Base-by-base conservation (phyloP, 2,329 filamentous ascomycete genomes). In the Apiospora malaysiana region DNA sequence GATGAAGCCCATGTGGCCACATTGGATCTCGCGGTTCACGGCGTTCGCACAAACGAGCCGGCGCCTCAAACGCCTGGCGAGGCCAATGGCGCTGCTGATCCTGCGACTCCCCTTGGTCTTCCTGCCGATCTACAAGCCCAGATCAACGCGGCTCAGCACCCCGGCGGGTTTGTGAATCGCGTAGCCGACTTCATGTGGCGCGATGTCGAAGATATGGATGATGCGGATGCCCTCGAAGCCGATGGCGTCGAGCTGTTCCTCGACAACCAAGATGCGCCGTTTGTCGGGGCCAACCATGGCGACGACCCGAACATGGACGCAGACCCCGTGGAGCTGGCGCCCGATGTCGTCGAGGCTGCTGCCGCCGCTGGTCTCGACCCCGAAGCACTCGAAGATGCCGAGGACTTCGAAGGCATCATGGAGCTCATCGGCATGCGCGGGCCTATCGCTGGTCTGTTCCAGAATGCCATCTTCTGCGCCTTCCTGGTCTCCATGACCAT, bases 391-490 rank as follows among this genome's bases (percentile, higher is more conserved):
- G 93, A 95, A 59, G 93, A 98, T 75, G 93, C 93, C 12, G 96
- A 99, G 81, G 96, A 99, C 78, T 90, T 99, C 21, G 96, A 99
- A 79, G 96, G 96, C 0, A 93, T 99, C 69, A 91, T 99, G 85
- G 96, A 99, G 80, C 89, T 99, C 21, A 92, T 99, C 71, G 96
- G 96, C 47, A 97, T 99, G 93, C 94, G 97, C 77, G 96, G 96
- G 0, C 96, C 96, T 0, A 86, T 99, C 3, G 92, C 92, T 18
- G 94, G 94, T 2, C 87, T 99, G 7, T 90, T 98, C 75, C 96
- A 99, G 78, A 99, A 99, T 75, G 94, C 93, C 70, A 91, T 98
- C 21, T 99, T 99, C 81, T 97, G 95, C 79, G 92, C 93, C 9
- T 92, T 98, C 65, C 87, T 99, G 40, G 94, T 99, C 18, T 93